Conservation (phyloP, 2,329 filamentous ascomycete species). For the Calonectria hawksworthii region DNA sequence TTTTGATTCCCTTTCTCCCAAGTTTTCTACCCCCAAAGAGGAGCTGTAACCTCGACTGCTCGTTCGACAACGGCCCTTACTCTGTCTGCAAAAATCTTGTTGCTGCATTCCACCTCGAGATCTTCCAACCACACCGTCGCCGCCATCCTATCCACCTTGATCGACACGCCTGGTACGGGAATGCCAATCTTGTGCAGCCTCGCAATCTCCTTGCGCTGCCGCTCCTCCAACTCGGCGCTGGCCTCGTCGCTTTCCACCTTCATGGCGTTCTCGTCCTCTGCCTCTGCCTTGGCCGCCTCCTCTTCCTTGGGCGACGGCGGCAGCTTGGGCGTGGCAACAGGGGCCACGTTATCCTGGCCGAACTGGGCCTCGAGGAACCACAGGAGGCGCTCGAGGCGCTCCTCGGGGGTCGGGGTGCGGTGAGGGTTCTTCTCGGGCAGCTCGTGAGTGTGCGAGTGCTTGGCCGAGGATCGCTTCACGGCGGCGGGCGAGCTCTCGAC, state of each 20-base stretch:
- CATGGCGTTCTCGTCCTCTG: conserved; percentile 55
- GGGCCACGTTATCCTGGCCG: conserved; percentile 83
- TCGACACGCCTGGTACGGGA: conserved; percentile 88
- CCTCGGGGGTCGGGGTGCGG: conserved; percentile 77
- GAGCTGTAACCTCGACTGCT: conserved; percentile 88
- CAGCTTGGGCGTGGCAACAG: conserved; percentile 77
- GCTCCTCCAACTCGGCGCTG: conserved; percentile 63
- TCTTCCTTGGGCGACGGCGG: conserved; percentile 55
- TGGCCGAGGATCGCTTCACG: conserved; percentile 76
- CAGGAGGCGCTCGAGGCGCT: conserved; percentile 87
- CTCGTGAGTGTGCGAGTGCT: conserved; percentile 54
- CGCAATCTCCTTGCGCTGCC: conserved; percentile 79
- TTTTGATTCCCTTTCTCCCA: background rate
- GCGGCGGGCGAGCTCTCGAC: conserved; percentile 96
- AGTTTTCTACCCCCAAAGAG: conserved; percentile 69
- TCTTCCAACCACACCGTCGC: conserved; percentile 94
- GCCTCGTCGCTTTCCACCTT: conserved; percentile 52
- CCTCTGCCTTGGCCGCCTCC: conserved; percentile 48
- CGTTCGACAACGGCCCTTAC: conserved; percentile 92
- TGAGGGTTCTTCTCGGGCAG: conserved; percentile 77
- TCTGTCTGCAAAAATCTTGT: conserved; percentile 83
- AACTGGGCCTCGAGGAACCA: conserved; percentile 99
- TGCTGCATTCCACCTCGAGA: conserved; percentile 88
- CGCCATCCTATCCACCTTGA: conserved; percentile 88
- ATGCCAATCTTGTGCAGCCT: conserved; percentile 87